Percentiles rank a stretch among this genome's conserved stretches.
Conservation (phyloP, 805 yeast species). For the Candida qinlingensis region DNA sequence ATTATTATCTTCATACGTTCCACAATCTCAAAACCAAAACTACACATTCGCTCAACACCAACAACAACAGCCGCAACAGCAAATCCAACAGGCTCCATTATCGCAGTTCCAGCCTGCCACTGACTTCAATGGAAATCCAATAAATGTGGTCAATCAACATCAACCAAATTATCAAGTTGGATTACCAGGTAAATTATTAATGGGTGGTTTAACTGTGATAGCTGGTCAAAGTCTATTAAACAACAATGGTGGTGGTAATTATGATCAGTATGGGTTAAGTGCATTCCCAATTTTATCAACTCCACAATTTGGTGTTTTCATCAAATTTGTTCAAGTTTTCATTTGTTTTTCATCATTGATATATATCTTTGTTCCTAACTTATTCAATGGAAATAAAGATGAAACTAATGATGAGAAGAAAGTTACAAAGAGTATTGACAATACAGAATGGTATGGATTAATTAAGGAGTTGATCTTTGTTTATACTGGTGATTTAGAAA, state of each 20-base stretch:
- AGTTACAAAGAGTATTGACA: conserved; percentile 2
- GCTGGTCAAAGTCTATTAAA: conserved; percentile 31
- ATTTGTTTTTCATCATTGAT: conserved; percentile 22
- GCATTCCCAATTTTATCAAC: conserved; percentile 35
- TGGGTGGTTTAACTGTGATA: conserved; percentile 48
- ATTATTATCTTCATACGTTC: conserved; percentile 6
- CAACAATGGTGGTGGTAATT: conserved; percentile 23
- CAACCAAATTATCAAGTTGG: conserved; percentile 21
- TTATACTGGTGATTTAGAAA: conserved; percentile 15
- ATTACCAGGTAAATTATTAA: conserved; percentile 31
- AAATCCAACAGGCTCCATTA: conserved; percentile 2
- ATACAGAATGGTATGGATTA: conserved; percentile 21
- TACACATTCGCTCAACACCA: conserved; percentile 14
- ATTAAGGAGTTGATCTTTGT: conserved; percentile 22
- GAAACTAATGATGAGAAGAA: not conserved
- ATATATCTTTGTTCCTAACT: conserved; percentile 17
- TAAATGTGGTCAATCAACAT: conserved; percentile 21
- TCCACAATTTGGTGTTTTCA: conserved; percentile 24
- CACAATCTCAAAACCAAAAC: conserved; percentile 5
- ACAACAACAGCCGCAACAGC: conserved; percentile 9
- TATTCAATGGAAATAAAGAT: conserved; percentile 5
- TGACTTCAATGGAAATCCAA: conserved; percentile 21
- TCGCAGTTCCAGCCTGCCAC: conserved; percentile 23
- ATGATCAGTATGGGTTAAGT: conserved; percentile 39
- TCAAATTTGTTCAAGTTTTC: conserved; percentile 23